Evolutionary conservation across 1,139 yeast species (phyloP), one percentile per base, ranked within the genome.

Genomic region (Pichia norvegensis): DNA sequence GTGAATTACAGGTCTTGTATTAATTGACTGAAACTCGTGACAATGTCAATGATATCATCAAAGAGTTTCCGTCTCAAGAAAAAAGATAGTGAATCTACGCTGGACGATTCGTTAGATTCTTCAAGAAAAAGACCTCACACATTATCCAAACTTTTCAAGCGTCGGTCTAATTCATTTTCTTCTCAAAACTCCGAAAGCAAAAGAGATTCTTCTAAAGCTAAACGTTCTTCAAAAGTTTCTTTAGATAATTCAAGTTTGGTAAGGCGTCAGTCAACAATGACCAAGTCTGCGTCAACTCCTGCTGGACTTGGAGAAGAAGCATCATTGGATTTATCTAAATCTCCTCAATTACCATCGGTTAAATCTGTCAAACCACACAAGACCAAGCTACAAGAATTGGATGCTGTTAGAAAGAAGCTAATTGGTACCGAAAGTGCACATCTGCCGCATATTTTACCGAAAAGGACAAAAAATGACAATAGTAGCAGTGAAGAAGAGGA

Each of bases 201-300:
- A 16, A 21, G n/a, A 6, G 29, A 22, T 10, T 36, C 38, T 21
- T n/a, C 10, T 8, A 23, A 17, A 14, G 6, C 10, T 20, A 36
- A 22, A 19, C 23, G 40, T 9, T 36, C 40, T 17, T 42, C 31
- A 17, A 42, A 36, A 17, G 36, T 38, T 8, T 36, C 45, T n/a
- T 38, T 35, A 14, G 25, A 21, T n/a, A 33, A 37, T 17, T 33
- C 38, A 14, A 37, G 33, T 23, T 22, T 23, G 19, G 21, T n/a
- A 16, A 21, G 21, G 27, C 40, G 35, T 17, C 37, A 36, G n/a
- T 38, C 33, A n/a, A 29, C 43, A 42, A 38, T 51, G 33, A 37
- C 47, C 1, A 52, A 52, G 40, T 49, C 53, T 14, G 44, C 17
- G 4, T 48, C 55, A 1, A 44, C 49, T n/a, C 54, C 55, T 2